A percentile compares a stretch with the other conserved stretches of the same genome.
Evolutionary conservation across 2,329 filamentous ascomycete genomes (phyloP).

Genomic region (Periconia sp.): DNA sequence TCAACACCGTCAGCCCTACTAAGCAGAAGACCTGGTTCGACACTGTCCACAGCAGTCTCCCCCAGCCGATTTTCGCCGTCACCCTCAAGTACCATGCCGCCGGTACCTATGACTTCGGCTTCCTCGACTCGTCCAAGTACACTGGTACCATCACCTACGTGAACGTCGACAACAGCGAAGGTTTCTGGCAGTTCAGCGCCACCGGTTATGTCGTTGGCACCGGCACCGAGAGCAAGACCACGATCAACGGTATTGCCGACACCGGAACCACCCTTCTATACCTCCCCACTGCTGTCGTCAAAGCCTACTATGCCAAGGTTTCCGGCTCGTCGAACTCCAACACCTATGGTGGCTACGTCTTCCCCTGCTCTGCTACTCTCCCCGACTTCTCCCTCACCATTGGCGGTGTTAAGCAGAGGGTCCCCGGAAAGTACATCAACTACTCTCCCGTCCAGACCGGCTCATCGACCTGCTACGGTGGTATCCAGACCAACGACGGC

Average conservation of each 20-base stretch:
- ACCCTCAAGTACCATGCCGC: conserved; percentile 59
- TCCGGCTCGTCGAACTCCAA: conserved; percentile 56
- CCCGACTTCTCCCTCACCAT: conserved; percentile 63
- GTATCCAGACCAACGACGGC: conserved; percentile 69
- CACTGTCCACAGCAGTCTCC: conserved; percentile 59
- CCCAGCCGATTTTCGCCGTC: conserved; percentile 63
- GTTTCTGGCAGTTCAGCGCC: conserved; percentile 68
- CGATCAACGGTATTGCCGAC: conserved; percentile 67
- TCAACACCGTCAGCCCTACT: conserved; percentile 63
- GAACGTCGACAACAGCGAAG: conserved; percentile 61
- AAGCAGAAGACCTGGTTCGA: conserved; percentile 66
- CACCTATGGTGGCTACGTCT: conserved; percentile 60
- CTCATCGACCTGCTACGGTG: conserved; percentile 70
- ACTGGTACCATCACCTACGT: conserved; percentile 64
- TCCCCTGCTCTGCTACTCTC: conserved; percentile 58
- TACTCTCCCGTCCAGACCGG: conserved; percentile 52
- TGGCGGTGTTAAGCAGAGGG: conserved; percentile 54
- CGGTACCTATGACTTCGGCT: conserved; percentile 64
- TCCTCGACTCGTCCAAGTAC: conserved; percentile 65
- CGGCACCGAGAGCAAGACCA: conserved; percentile 42
- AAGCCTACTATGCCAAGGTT: conserved; percentile 66
- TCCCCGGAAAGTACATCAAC: conserved; percentile 63
- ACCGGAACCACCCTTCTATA: conserved; percentile 73
- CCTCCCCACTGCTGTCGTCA: conserved; percentile 59
- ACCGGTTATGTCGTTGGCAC: conserved; percentile 63